Conservation (phyloP, 2,329 filamentous ascomycete species). For the Verticillium isaacii region DNA sequence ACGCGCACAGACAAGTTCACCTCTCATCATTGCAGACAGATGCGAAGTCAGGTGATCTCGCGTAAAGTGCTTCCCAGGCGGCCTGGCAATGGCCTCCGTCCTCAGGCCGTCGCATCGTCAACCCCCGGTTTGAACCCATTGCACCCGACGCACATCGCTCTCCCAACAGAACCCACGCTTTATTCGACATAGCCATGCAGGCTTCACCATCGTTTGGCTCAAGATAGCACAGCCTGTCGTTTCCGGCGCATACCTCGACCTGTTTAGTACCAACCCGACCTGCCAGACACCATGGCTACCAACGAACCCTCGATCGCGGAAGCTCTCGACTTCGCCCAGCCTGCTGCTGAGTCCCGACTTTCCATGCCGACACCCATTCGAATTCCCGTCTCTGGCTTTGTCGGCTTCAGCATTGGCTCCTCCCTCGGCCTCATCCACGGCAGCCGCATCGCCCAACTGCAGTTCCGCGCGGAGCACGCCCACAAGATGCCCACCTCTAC, state of each 20-base stretch:
- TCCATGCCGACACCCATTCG: slow-evolving; percentile 62
- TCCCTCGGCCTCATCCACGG: slow-evolving; percentile 68
- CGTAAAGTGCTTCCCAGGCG: slow-evolving; percentile 6
- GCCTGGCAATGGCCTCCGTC: background rate
- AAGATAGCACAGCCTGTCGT: background rate
- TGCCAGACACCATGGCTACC: slow-evolving; percentile 6
- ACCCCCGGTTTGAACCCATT: background rate
- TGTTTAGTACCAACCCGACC: background rate
- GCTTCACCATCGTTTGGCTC: background rate
- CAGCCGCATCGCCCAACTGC: slow-evolving; percentile 67
- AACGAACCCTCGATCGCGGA: slow-evolving; percentile 5
- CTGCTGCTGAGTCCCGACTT: slow-evolving; percentile 36
- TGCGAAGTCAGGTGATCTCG: slow-evolving; percentile 25
- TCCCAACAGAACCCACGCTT: background rate
- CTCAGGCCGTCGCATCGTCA: background rate
- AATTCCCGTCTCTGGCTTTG: slow-evolving; percentile 57
- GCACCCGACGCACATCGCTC: background rate
- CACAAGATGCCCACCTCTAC: slow-evolving; percentile 82
- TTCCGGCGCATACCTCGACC: background rate
- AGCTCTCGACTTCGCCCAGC: slow-evolving; percentile 23
- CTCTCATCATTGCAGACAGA: background rate
- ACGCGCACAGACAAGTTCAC: background rate
- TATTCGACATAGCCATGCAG: background rate
- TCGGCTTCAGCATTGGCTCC: slow-evolving; percentile 65
- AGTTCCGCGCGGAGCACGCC: slow-evolving; percentile 93